A percentile compares a stretch with the other conserved stretches of the same genome.
Evolutionary conservation across 2,329 filamentous ascomycete genomes (phyloP).

Genomic region (Diaporthe nobilis): DNA sequence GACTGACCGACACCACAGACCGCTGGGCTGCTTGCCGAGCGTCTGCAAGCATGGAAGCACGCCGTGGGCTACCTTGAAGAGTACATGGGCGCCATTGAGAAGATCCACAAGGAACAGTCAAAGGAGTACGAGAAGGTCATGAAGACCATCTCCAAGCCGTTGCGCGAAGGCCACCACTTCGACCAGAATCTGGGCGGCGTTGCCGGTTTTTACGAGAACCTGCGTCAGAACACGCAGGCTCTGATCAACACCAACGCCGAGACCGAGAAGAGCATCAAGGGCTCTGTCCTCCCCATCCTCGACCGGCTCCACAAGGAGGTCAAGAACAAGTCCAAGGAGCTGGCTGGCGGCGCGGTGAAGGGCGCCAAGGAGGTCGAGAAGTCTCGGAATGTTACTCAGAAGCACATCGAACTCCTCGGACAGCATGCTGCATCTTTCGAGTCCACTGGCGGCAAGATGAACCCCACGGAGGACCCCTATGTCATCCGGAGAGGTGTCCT

Average conservation of each 20-base stretch:
- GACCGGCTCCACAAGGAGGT: conserved; percentile 95
- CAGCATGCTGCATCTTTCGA: conserved; percentile 87
- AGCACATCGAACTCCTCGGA: conserved; percentile 94
- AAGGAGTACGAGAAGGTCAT: conserved; percentile 97
- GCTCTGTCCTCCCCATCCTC: conserved; percentile 87
- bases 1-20: conserved; percentile 64
- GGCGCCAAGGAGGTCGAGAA: conserved; percentile 93
- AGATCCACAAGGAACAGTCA: conserved; percentile 84
- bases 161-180: conserved; percentile 94
- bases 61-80: conserved; percentile 92
- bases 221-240: conserved; percentile 92
- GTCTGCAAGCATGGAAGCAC: conserved; percentile 96
- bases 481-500: conserved; percentile 85
- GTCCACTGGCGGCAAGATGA: conserved; percentile 79
- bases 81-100: conserved; percentile 88
- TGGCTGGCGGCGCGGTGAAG: conserved; percentile 85
- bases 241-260: conserved; percentile 91
- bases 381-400: conserved; percentile 87
- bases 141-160: conserved; percentile 90
- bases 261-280: conserved; percentile 91
- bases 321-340: conserved; percentile 95
- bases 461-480: conserved; percentile 87
- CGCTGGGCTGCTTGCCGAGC: conserved; percentile 85
- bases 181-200: conserved; percentile 90
- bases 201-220: conserved; percentile 92